Percentiles rank a stretch among this genome's conserved stretches.
These are phyloP conservation scores for Gardenia jasminoides DNA, from an alignment of 257 asterid species.

Conservation along the genomic window DNA sequence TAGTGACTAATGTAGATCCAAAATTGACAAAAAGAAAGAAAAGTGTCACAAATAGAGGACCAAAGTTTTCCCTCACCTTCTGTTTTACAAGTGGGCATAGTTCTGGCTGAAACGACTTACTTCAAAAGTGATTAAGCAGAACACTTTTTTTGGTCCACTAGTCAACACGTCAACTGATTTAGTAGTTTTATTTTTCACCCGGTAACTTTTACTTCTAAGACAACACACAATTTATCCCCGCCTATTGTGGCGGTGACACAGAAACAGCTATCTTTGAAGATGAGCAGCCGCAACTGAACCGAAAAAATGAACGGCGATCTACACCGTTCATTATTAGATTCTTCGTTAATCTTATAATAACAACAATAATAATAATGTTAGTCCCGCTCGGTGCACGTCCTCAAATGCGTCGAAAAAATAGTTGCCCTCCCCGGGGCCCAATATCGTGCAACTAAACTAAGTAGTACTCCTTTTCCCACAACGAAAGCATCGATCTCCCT, in stretches of 20 bases:
- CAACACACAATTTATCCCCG: slow-evolving; percentile 10
- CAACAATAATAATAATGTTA: no score
- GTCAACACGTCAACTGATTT: background rate
- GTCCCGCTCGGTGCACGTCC: slow-evolving; percentile 21
- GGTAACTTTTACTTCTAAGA: no score
- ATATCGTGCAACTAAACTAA: slow-evolving; percentile 7
- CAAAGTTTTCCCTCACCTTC: no score
- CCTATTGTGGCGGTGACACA: slow-evolving; percentile 30
- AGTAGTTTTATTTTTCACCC: background rate
- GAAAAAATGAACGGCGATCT: background rate
- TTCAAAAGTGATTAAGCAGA: background rate
- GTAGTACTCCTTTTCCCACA: no score
- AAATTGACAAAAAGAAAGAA: no score
- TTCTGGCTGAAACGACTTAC: no score
- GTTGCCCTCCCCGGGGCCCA: slow-evolving; percentile 5
- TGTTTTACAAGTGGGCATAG: no score
- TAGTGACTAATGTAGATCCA: no score
- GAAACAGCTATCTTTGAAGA: background rate
- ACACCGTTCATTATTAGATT: slow-evolving; percentile 13
- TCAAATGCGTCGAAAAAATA: slow-evolving; percentile 14
- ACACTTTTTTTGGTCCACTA: background rate
- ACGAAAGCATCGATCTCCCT: no score
- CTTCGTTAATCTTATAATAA: background rate
- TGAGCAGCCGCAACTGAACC: background rate
- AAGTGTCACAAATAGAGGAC: no score